phyloP scores from a whole-genome alignment of 2,329 filamentous ascomycete species.

The Zasmidium angulare region DNA sequence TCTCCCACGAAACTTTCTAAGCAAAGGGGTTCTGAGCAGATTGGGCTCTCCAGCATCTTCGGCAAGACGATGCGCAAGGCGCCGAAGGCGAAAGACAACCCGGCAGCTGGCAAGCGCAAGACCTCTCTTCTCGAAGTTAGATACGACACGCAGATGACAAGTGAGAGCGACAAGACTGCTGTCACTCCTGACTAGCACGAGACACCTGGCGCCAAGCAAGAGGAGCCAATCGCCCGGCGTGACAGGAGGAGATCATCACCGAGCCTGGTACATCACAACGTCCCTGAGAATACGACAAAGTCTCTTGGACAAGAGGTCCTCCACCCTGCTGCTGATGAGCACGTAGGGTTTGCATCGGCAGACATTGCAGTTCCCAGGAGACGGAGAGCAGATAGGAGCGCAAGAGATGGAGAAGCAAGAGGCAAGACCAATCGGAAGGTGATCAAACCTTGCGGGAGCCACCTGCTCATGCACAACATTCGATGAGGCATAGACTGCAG shows the following conservation, averaged over 20 bases:
- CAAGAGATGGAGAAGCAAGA: too few relatives aligned
- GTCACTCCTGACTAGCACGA: neutral
- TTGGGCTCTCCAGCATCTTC: conserved; percentile 36
- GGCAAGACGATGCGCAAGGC: conserved; percentile 18
- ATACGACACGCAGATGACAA: neutral
- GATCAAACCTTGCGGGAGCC: too few relatives aligned
- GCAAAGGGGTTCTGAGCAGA: conserved; percentile 36
- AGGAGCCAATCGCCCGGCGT: neutral
- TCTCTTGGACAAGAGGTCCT: too few relatives aligned
- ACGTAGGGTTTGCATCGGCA: too few relatives aligned
- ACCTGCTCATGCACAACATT: too few relatives aligned
- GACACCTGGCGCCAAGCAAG: neutral
- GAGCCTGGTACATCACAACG: too few relatives aligned
- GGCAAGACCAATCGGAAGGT: too few relatives aligned
- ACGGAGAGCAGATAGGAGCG: too few relatives aligned
- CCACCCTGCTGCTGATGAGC: too few relatives aligned
- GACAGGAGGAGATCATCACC: neutral
- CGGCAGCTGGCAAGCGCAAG: conserved; percentile 1
- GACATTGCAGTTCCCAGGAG: too few relatives aligned
- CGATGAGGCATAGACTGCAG: too few relatives aligned
- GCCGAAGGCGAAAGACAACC: conserved; percentile 14
- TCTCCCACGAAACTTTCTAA: conserved; percentile 7
- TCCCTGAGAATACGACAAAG: too few relatives aligned
- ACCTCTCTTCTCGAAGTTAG: neutral
- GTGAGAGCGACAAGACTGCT: neutral